Percentiles rank a stretch among this genome's conserved stretches.
Evolutionary conservation across 2,329 filamentous ascomycete species (phyloP).

Genomic region (Acephala macrosclerotiorum): DNA sequence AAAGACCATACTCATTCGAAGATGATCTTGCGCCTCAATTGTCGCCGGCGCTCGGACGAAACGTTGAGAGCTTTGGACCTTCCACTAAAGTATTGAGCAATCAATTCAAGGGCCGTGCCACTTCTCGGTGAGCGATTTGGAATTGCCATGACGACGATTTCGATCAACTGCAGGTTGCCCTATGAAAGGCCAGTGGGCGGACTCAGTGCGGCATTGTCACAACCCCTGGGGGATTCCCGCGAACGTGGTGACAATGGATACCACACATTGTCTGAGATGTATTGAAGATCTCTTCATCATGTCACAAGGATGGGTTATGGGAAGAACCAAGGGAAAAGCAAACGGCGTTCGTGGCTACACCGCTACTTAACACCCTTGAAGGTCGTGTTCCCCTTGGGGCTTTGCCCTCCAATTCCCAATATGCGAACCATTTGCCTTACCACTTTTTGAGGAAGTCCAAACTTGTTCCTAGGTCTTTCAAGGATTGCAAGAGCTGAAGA

Average conservation of each 20-base stretch:
- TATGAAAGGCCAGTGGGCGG: background rate
- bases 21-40: background rate
- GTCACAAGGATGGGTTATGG: background rate
- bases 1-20: too few species aligned
- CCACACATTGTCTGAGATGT: background rate
- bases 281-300: background rate
- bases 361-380: background rate
- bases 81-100: background rate
- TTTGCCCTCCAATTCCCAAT: background rate
- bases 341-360: background rate
- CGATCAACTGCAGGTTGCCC: background rate
- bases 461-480: background rate
- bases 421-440: background rate
- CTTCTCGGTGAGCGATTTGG: background rate
- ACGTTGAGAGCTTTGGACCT: background rate
- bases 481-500: background rate
- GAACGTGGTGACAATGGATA: background rate
- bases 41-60: background rate
- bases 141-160: background rate
- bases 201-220: background rate
- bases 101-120: background rate
- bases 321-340: slow-evolving; percentile 2
- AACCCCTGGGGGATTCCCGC: background rate
- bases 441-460: background rate
- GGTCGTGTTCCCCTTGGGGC: background rate